Evolutionary conservation across 2,329 filamentous ascomycete species (phyloP), one percentile per base, ranked within the genome.

Genomic region (Neophaeococcomyces aloes): DNA sequence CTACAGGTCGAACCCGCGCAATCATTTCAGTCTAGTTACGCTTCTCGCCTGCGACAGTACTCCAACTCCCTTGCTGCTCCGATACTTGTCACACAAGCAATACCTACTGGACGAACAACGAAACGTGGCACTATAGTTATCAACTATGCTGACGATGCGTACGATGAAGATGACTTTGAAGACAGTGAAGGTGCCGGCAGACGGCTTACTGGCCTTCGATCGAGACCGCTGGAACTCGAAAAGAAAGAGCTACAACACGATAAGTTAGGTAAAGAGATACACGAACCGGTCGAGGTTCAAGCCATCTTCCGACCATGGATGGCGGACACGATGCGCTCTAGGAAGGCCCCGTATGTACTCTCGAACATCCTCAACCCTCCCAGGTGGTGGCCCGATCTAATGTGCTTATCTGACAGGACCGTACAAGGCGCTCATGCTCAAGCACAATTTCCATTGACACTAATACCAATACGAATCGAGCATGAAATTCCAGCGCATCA

Each of bases 261-360:
- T 53, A 86, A 85, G 62, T 71, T 89, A 49, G 86, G 86, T 52
- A 93, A 91, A 65, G 87, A 95, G 58, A 78, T 86, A 21, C 69
- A 69, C 51, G 70, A 72, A 53, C 89, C 89, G 0, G 83, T 95
- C 13, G 77, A 89, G 17, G 72, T 94, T 14, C 88, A 94, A 63
- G 85, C 86, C 47, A 84, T 95, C 56, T 95, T 86, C 79, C 77
- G 89, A 59, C 88, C 95, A 55, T 96, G 89, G 88, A 94, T 95
- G 78, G 78, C 34, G 7, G 41, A 44, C 19, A 23, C 29, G 21
- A 25, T 42, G 18, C 39, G 39, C 31, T 31, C 33, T n/a, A 34
- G 39, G 21, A 42, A 31, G 27, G 30, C 39, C 23, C 39, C 31
- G 37, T 40, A 40, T 27, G 37, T 29, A 27, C 15, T 30, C 8